Percentiles rank a stretch among this genome's conserved stretches.
phyloP scores from a whole-genome alignment of 495 filamentous ascomycete species.

The Delitschia confertaspora region DNA sequence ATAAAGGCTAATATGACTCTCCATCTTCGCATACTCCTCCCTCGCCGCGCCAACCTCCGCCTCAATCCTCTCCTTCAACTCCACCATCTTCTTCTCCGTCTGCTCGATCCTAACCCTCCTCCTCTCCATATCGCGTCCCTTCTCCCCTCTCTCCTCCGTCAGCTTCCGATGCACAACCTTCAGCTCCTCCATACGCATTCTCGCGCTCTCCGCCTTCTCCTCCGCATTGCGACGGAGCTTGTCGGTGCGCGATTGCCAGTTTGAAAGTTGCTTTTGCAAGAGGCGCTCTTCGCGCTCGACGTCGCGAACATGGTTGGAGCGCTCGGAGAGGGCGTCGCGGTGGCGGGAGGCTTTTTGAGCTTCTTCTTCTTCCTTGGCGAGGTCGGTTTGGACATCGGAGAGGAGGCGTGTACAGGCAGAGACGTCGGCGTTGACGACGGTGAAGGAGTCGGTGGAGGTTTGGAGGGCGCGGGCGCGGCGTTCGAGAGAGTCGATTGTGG shows the following conservation, averaged over 20 bases:
- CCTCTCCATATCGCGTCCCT: conserved; percentile 82
- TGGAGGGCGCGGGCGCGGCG: conserved; percentile 80
- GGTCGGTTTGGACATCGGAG: conserved; percentile 72
- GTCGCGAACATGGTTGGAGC: conserved; percentile 79
- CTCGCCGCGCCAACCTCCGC: conserved; percentile 79
- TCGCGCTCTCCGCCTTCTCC: conserved; percentile 69
- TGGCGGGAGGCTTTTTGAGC: conserved; percentile 66
- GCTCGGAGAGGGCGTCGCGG: conserved; percentile 75
- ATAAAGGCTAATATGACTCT: conserved; percentile 93
- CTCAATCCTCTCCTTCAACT: conserved; percentile 94
- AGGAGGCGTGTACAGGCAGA: conserved; percentile 77
- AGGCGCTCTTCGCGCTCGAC: conserved; percentile 79
- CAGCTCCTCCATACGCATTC: conserved; percentile 83
- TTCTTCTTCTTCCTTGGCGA: conserved; percentile 86
- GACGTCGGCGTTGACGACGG: conserved; percentile 73
- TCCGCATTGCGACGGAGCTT: conserved; percentile 65
- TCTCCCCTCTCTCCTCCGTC: conserved; percentile 74
- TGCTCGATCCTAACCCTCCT: conserved; percentile 88
- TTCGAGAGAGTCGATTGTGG: conserved; percentile 78
- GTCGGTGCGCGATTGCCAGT: conserved; percentile 78
- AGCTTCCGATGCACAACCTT: conserved; percentile 69
- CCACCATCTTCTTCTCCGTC: conserved; percentile 99
- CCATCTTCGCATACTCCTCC: conserved; percentile 91
- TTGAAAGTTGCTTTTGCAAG: conserved; percentile 70
- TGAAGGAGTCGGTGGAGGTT: conserved; percentile 81